Base-by-base conservation (phyloP, 2,329 filamentous ascomycete genomes). In the Botryotinia calthae region DNA sequence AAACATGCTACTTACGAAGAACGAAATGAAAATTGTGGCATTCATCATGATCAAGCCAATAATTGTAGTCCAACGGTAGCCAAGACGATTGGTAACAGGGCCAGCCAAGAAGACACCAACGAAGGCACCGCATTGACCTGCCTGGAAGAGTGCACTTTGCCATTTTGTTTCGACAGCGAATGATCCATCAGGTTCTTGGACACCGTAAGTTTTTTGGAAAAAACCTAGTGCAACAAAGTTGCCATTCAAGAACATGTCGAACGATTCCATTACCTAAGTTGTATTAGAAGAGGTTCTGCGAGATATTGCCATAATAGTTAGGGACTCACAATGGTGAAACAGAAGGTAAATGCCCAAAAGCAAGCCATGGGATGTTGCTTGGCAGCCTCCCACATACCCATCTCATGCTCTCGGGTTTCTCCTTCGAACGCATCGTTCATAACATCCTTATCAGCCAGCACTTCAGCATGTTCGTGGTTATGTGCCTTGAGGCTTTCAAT, bases 11-110 rank as follows among this genome's bases (percentile, higher is more conserved):
- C 84, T 79, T 76, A 80, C 85, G 72, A 85, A 87, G 76, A 82
- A 87, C 75, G 84, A 83, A 66, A 81, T 62, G 73, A 79, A 79
- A 72, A 79, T 79, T 65, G 83, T 75, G 71, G 65, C 85, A 79
- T 90, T 90, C 80, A 90, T 80, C 54, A 85, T 70, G 81, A 90
- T 86, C 71, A 90, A 84, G 20, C 82, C 87, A 61, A 76, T 54
- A n/a, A 90, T 82, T 67, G 86, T 89, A 0, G 87, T 84, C 84
- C 84, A 89, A 44, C 88, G 87, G 80, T 90, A 90, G 71, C 88
- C 88, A 75, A 89, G 83, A 2, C 81, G 76, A 79, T 83, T 89
- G 76, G 88, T 90, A 68, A 90, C 78, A n/a, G 88, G 88, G 63
- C 88, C 88, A 56, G 88, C 87, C 56, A 90, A 74, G 76, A 86